A percentile compares a stretch with the other conserved stretches of the same genome.
Evolutionary conservation across 1,284 basidiomycete genomes (phyloP).

Genomic region (Athelia psychrophila): DNA sequence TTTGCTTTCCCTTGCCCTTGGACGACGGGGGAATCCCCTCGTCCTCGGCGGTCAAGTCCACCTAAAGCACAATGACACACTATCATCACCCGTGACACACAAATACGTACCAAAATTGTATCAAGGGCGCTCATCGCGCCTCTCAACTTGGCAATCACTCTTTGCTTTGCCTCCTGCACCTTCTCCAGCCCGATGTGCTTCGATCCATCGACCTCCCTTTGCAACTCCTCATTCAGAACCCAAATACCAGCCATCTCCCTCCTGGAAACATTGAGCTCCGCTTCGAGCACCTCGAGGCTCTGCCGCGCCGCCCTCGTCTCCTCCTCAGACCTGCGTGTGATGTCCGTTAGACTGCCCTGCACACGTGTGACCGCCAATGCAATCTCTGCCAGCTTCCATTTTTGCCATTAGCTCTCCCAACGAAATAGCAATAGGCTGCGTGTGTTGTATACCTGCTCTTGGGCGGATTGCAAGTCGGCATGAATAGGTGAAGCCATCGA

Average conservation of each 20-base stretch:
- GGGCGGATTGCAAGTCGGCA: not conserved
- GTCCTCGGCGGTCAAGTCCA: too few species aligned
- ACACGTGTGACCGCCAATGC: not conserved
- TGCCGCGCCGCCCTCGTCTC: not conserved
- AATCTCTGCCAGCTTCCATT: not conserved
- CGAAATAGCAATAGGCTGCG: too few species aligned
- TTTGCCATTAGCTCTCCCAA: too few species aligned
- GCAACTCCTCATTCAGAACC: not conserved
- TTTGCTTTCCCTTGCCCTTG: too few species aligned
- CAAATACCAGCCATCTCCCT: not conserved
- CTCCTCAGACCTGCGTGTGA: not conserved
- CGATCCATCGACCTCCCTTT: not conserved
- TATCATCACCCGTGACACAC: too few species aligned
- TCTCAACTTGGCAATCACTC: too few species aligned
- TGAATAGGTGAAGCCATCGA: conserved; percentile 1
- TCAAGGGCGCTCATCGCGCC: too few species aligned
- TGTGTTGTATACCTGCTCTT: not conserved
- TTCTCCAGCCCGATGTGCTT: not conserved
- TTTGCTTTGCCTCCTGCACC: too few species aligned
- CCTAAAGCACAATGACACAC: too few species aligned
- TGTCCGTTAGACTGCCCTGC: not conserved
- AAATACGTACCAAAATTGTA: too few species aligned
- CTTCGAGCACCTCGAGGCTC: not conserved
- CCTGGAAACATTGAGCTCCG: not conserved
- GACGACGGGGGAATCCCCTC: too few species aligned